These are phyloP conservation scores for Musa balbisiana DNA, from an alignment of 202 grass and related monocot genomes.

Conservation along the genomic window DNA sequence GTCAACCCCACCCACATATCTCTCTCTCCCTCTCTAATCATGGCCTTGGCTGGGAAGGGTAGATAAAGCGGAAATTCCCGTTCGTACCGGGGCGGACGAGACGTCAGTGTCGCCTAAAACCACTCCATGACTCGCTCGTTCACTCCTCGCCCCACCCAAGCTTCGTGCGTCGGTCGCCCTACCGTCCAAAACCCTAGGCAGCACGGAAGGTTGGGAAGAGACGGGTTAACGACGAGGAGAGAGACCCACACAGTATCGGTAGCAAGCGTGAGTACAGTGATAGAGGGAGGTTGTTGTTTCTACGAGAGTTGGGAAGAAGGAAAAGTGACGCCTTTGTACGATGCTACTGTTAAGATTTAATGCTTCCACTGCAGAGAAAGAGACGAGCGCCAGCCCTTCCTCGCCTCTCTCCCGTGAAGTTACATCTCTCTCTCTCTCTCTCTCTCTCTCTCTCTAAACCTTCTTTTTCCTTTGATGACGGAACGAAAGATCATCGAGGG, in stretches of 20 bases:
- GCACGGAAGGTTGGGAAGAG: too few species aligned
- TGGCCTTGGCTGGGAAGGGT: not conserved
- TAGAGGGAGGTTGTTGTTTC: too few species aligned
- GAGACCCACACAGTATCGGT: too few species aligned
- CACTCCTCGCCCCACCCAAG: too few species aligned
- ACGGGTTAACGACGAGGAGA: too few species aligned
- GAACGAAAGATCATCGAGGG: too few species aligned
- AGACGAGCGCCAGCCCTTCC: not conserved
- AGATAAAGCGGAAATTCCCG: not conserved
- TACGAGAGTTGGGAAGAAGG: not conserved
- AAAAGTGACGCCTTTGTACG: not conserved
- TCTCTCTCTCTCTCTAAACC: not conserved
- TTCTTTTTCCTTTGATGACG: not conserved
- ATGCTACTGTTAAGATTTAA: not conserved
- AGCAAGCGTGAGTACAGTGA: too few species aligned
- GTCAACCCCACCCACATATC: not conserved
- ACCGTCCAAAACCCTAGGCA: too few species aligned
- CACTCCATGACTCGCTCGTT: too few species aligned
- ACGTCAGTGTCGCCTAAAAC: too few species aligned
- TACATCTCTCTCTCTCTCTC: not conserved
- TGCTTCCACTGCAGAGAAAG: not conserved
- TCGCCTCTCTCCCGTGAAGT: not conserved
- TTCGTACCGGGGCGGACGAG: constrained; percentile 4
- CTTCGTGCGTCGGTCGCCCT: too few species aligned
- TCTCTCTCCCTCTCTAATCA: not conserved